A percentile compares a stretch with the other conserved stretches of the same genome.
Conservation (phyloP, 306 rosid genomes). For the Cicer arietinum region DNA sequence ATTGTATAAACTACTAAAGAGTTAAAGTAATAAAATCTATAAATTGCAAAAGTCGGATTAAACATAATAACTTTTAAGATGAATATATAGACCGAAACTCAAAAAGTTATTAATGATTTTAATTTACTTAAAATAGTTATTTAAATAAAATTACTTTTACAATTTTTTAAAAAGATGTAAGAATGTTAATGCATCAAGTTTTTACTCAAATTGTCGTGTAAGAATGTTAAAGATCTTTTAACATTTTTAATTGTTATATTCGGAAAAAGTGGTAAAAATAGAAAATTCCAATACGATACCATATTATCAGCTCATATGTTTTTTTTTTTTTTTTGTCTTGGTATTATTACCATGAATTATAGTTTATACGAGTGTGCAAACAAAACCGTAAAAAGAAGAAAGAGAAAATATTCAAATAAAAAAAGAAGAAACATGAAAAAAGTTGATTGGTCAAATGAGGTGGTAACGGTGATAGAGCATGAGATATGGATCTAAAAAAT, state of each 20-base stretch:
- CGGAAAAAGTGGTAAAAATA: background rate
- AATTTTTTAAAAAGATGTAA: background rate
- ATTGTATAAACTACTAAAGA: too few species aligned
- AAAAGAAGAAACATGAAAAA: background rate
- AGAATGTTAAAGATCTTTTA: background rate
- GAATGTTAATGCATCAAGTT: background rate
- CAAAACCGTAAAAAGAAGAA: background rate
- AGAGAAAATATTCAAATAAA: background rate
- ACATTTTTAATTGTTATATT: background rate
- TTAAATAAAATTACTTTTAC: background rate
- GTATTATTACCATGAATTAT: background rate
- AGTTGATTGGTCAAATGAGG: slow-evolving; percentile 54
- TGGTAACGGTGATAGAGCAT: slow-evolving; percentile 43
- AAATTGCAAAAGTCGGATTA: background rate
- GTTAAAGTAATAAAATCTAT: background rate
- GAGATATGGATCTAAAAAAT: slow-evolving; percentile 47
- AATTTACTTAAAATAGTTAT: too few species aligned
- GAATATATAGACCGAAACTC: background rate
- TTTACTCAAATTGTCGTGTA: background rate
- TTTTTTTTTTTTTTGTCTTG: background rate
- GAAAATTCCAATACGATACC: background rate
- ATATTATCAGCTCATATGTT: background rate
- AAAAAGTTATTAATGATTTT: background rate
- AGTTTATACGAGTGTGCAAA: background rate
- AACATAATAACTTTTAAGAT: background rate